Base-by-base conservation (phyloP, 2,329 filamentous ascomycete genomes). In the Paecilomyces variotii region DNA sequence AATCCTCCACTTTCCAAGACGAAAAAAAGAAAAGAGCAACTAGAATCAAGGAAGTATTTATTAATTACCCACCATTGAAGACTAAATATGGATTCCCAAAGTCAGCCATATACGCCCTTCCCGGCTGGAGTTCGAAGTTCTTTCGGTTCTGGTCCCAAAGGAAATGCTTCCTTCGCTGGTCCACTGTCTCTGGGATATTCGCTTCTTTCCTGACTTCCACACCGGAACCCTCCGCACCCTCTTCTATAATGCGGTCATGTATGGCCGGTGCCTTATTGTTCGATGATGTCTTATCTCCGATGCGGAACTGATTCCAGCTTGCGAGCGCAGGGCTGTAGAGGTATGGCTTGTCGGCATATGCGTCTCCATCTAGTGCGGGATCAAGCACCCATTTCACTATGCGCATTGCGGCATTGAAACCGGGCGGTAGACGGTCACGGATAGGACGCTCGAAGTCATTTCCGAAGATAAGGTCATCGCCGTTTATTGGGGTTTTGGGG, bases 371-470 rank as follows among this genome's bases (percentile, higher is more conserved):
- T 0, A 99, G 77, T 0, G 91, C 90, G 0, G 93, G 93, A 70
- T 99, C 93, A 54, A 97, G 88, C 78, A 87, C 89, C 88, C 90
- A 95, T 66, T 89, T 90, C 28, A 96, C 90, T 51, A 96, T 87
- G 56, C 85, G 87, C 74, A 97, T 85, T 0, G 91, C 92, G 9
- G 90, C 87, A 69, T 85, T 85, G 74, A 96, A 96, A 0, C 93
- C 91, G 0, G 90, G 90, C 0, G 94, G 93, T 1, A 99, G 79
- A 14, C 87, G 84, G 70, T 96, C 88, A 30, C 91, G 84, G 65
- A 99, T 94, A 0, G 94, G 90, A 55, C 89, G 84, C 69, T 96
- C 92, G 71, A 97, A 97, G 78, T 97, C 91, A 72, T 97, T 97
- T 50, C 93, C 94, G 67, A 96, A 96, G 57, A 97, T 86, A 2